Conservation (phyloP, 2,329 filamentous ascomycete species). For the Eurotiales sp. region DNA sequence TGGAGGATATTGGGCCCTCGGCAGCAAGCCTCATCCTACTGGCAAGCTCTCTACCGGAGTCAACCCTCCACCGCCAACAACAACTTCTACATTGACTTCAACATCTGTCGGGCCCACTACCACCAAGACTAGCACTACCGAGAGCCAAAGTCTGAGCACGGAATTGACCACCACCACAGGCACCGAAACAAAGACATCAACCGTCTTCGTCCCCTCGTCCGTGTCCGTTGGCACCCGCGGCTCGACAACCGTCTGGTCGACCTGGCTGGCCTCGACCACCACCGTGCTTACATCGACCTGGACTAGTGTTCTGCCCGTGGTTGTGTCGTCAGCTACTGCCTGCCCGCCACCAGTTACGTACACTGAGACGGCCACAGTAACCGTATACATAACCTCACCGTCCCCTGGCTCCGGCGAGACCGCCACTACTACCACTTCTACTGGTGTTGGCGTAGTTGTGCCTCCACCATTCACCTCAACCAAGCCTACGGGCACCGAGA, state of each 20-base stretch:
- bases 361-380: constrained; percentile 2
- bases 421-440: background rate
- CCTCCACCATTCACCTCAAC: background rate
- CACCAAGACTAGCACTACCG: too few relatives aligned
- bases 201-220: constrained; percentile 10
- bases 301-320: constrained; percentile 4
- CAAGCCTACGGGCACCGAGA: background rate
- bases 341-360: background rate
- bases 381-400: background rate
- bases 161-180: constrained; percentile 2
- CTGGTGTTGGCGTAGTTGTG: background rate
- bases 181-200: constrained; percentile 7
- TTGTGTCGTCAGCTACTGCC: background rate
- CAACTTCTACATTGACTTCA: background rate
- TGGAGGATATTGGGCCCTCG: constrained; percentile 6
- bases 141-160: too few relatives aligned
- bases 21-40: background rate
- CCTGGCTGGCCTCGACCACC: constrained; percentile 10
- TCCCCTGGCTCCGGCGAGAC: too few relatives aligned
- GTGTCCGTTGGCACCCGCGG: constrained; percentile 8
- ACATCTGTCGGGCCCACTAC: too few relatives aligned
- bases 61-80: background rate
- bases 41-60: background rate
- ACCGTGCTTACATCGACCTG: background rate
- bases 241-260: constrained; percentile 10